These are phyloP conservation scores for Triticum timopheevii DNA, from an alignment of 176 grass and related monocot species.

Conservation along the genomic window DNA sequence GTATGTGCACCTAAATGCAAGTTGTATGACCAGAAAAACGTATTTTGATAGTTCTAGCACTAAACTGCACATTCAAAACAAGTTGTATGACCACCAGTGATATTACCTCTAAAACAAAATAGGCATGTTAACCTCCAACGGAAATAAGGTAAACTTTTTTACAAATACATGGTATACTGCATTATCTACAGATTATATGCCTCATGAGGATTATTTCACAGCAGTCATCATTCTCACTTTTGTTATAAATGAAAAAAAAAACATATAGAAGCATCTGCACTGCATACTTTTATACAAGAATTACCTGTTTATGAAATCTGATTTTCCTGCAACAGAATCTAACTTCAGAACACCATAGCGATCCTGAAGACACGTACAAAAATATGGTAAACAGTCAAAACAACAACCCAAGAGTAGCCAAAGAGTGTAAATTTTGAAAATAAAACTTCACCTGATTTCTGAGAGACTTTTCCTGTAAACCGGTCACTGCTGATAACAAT, in stretches of 20 bases:
- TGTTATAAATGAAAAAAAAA: not conserved
- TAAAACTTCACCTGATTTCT: slow-evolving; percentile 59
- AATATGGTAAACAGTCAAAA: slow-evolving; percentile 15
- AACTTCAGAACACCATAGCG: slow-evolving; percentile 66
- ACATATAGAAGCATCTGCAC: too few species aligned
- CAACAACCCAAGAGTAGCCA: not conserved
- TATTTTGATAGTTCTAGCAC: too few species aligned
- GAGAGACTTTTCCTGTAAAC: slow-evolving; percentile 53
- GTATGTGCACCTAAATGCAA: too few species aligned
- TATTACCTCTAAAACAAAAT: not conserved
- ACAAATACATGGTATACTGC: not conserved
- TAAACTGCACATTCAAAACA: too few species aligned
- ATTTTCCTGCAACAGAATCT: slow-evolving; percentile 64
- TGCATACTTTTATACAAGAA: slow-evolving; percentile 12
- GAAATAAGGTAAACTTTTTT: not conserved
- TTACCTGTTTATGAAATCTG: slow-evolving; percentile 94
- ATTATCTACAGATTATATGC: not conserved
- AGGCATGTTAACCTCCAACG: not conserved
- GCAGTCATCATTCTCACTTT: slow-evolving; percentile 1
- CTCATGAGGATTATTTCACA: not conserved
- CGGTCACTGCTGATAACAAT: slow-evolving; percentile 56
- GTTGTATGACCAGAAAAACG: too few species aligned
- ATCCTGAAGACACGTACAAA: slow-evolving; percentile 62
- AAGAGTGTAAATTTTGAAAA: not conserved
- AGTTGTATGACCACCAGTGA: too few species aligned